Evolutionary conservation across 805 yeast genomes (phyloP).

Genomic region (Zygosaccharomyces bisporus): DNA sequence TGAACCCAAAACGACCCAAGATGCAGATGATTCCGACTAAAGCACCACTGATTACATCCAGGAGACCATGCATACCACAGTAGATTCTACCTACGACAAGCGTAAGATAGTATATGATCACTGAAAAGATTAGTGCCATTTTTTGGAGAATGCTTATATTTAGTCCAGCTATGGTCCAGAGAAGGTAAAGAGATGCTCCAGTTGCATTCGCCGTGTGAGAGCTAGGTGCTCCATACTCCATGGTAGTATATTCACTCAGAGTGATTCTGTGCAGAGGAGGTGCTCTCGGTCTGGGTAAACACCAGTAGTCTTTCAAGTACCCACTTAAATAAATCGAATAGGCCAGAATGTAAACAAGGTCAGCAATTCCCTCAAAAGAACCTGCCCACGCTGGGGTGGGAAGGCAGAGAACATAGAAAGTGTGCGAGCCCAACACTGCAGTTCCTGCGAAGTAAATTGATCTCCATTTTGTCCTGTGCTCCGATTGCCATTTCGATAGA

Average conservation of each 20-base stretch:
- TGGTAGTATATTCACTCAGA: conserved; percentile 82
- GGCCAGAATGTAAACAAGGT: conserved; percentile 62
- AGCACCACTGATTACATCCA: conserved; percentile 68
- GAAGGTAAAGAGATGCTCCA: conserved; percentile 59
- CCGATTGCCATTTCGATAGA: conserved; percentile 54
- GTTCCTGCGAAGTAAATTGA: conserved; percentile 83
- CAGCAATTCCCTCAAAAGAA: conserved; percentile 51
- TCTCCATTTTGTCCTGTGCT: conserved; percentile 44
- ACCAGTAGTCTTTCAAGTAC: conserved; percentile 72
- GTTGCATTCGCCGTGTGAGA: conserved; percentile 95
- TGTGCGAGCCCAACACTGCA: conserved; percentile 88
- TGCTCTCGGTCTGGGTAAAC: conserved; percentile 87
- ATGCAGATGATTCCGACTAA: conserved; percentile 56
- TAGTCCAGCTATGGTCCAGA: conserved; percentile 21
- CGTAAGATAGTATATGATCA: conserved; percentile 52
- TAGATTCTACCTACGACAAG: conserved; percentile 78
- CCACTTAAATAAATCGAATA: conserved; percentile 66
- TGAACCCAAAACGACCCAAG: conserved; percentile 43
- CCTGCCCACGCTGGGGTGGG: conserved; percentile 89
- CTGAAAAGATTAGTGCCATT: conserved; percentile 19
- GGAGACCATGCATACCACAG: conserved; percentile 96
- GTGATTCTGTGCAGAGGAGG: conserved; percentile 92
- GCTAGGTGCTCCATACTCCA: conserved; percentile 93
- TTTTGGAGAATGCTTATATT: conserved; percentile 4
- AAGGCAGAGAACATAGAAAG: conserved; percentile 84